Evolutionary conservation across 2,329 filamentous ascomycete species (phyloP).

Genomic region (Massarina eburnea): DNA sequence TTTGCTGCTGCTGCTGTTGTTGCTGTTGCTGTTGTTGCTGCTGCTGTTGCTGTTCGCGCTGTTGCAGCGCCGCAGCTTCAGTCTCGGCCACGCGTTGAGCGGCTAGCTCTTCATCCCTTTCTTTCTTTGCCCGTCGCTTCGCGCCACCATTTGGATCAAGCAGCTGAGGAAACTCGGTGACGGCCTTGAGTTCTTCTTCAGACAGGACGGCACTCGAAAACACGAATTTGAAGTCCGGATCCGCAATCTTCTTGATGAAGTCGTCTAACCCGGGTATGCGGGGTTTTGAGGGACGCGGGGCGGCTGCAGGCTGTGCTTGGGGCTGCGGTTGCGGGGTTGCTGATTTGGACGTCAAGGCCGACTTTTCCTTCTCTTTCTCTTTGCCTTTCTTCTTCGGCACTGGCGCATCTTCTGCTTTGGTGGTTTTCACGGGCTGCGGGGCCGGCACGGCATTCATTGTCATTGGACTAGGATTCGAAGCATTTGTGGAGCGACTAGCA

Average conservation of each 20-base stretch:
- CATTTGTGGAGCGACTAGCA: constrained; percentile 79
- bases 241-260: constrained; percentile 44
- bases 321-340: constrained; percentile 24
- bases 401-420: constrained; percentile 30
- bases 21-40: too few species aligned
- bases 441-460: constrained; percentile 51
- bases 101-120: constrained; percentile 64
- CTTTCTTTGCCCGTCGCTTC: constrained; percentile 71
- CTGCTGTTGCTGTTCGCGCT: constrained; percentile 22
- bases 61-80: constrained; percentile 52
- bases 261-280: constrained; percentile 33
- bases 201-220: constrained; percentile 50
- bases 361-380: constrained; percentile 29
- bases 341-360: constrained; percentile 29
- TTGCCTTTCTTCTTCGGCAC: constrained; percentile 34
- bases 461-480: constrained; percentile 79
- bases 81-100: constrained; percentile 54
- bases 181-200: constrained; percentile 53
- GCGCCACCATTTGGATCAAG: constrained; percentile 82
- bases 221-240: constrained; percentile 54
- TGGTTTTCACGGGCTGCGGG: constrained; percentile 27
- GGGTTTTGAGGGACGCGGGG: constrained; percentile 18
- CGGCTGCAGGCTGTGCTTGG: constrained; percentile 13
- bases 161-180: constrained; percentile 69
- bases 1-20: constrained; percentile 35